These are phyloP conservation scores for Globisporangium rhizosaccharum DNA, from an alignment of 352 stramenopile genomes.

Conservation along the genomic window DNA sequence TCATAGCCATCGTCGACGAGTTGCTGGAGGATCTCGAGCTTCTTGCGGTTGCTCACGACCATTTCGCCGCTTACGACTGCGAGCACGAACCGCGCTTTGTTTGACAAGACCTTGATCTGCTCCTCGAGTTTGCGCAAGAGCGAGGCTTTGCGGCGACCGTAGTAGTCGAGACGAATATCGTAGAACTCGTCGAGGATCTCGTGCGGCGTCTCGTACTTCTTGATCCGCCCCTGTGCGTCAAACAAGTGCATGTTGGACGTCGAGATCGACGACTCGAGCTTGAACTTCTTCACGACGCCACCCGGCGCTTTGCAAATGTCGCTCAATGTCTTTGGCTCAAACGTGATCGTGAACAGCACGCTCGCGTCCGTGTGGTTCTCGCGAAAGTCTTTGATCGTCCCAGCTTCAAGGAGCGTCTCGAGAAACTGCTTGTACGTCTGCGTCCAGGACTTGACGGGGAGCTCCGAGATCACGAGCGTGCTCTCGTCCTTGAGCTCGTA, in stretches of 20 bases:
- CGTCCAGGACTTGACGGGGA: slow-evolving; percentile 96
- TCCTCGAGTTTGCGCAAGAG: slow-evolving; percentile 87
- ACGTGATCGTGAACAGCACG: slow-evolving; percentile 87
- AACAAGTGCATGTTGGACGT: slow-evolving; percentile 98
- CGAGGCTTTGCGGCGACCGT: slow-evolving; percentile 88
- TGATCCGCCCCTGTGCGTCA: slow-evolving; percentile 85
- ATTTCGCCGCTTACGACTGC: slow-evolving; percentile 89
- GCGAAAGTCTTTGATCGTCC: slow-evolving; percentile 89
- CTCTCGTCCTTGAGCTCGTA: slow-evolving; percentile 82
- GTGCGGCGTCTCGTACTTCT: slow-evolving; percentile 90
- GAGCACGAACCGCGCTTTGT: slow-evolving; percentile 96
- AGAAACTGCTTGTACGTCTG: slow-evolving; percentile 96
- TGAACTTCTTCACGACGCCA: slow-evolving; percentile 94
- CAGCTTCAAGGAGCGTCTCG: slow-evolving; percentile 84
- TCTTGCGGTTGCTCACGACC: slow-evolving; percentile 93
- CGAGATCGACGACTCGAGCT: slow-evolving; percentile 90
- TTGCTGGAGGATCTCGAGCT: slow-evolving; percentile 88
- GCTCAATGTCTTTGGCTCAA: slow-evolving; percentile 66
- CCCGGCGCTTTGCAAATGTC: slow-evolving; percentile 59
- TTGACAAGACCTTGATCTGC: slow-evolving; percentile 88
- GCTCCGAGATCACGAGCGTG: slow-evolving; percentile 94
- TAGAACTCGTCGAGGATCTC: slow-evolving; percentile 95
- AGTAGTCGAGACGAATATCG: slow-evolving; percentile 88
- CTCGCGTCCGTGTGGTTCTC: slow-evolving; percentile 92
- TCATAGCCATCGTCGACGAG: slow-evolving; percentile 89